Evolutionary conservation across 2,329 filamentous ascomycete species (phyloP), one percentile per base, ranked within the genome.

Genomic region (Raffaelea ambrosiae): DNA sequence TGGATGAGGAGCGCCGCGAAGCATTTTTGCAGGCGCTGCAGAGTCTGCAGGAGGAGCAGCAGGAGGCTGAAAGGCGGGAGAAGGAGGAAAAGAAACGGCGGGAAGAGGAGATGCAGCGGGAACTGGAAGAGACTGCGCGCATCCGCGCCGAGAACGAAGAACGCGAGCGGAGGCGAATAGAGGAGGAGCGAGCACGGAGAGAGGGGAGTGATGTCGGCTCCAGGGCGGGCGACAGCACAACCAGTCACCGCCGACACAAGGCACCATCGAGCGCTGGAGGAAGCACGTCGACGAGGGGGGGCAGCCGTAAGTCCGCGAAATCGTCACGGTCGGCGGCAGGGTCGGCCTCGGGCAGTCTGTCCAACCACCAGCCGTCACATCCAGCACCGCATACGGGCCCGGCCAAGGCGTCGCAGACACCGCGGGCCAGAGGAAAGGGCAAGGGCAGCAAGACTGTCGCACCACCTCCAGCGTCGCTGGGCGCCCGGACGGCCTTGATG

Each of bases 1-100:
- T 98, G 1, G 91, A 97, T 62, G 91, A 96, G 46, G 93, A 97
- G 68, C 80, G 88, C 40, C 82, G 88, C 53, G 88, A 97, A 58
- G 83, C 87, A 1, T 96, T 97, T 63, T 68, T 95, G 16, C 84
- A 91, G 57, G 91, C 90, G 4, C 72, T 97, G 16, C 81, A 94
- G 61, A 84, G 81, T 46, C 71, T 97, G 26, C 84, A 86, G 57
- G 89, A 95, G 55, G 90, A 95, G 60, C 87, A 86, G 59, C 76
- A 84, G 48, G 80, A 84, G 51, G 79, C 83, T n/a, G 81, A 84
- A 55, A 72, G 79, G 51, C 75, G 61, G 67, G 87, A 74, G 61
- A 81, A 57, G 57, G 84, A 74, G 67, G 83, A 73, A 57, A 68
- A 68, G 48, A 66, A 70, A 46, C 66, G 67, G 21, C 75, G 80